Percentiles rank a stretch among this genome's conserved stretches.
phyloP scores from a whole-genome alignment of 83 land plant species.

The Thuja plicata region DNA sequence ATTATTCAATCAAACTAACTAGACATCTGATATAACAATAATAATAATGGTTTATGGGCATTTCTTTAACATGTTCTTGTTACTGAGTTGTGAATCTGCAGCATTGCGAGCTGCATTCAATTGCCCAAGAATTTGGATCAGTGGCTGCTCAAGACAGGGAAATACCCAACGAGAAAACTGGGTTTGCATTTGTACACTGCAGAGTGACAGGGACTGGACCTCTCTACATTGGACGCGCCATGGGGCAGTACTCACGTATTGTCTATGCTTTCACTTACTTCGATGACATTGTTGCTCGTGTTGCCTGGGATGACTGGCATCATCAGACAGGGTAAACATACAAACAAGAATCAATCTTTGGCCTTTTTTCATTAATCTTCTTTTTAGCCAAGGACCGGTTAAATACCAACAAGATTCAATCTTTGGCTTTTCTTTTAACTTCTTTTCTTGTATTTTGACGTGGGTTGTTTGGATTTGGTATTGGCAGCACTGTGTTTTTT shows the following conservation, averaged over 20 bases:
- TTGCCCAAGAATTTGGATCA: slow-evolving; percentile 66
- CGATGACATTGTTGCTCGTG: slow-evolving; percentile 61
- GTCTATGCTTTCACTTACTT: slow-evolving; percentile 67
- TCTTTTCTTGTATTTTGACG: background rate
- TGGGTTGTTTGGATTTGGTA: background rate
- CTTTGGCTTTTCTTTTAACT: background rate
- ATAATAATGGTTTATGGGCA: background rate
- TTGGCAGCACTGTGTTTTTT: slow-evolving; percentile 61
- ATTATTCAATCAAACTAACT: no score
- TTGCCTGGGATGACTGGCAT: slow-evolving; percentile 77
- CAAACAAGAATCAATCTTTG: background rate
- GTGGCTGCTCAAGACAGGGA: slow-evolving; percentile 68
- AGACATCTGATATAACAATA: background rate
- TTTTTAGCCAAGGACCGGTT: slow-evolving; percentile 47
- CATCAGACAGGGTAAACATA: slow-evolving; percentile 39
- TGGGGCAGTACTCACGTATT: slow-evolving; percentile 77
- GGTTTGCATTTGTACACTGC: slow-evolving; percentile 64
- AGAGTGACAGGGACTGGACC: slow-evolving; percentile 65
- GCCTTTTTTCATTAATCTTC: background rate
- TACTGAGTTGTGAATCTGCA: slow-evolving; percentile 14
- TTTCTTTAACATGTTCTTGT: background rate
- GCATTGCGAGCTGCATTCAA: slow-evolving; percentile 74
- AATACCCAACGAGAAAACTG: slow-evolving; percentile 47
- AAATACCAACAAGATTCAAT: background rate
- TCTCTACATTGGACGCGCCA: slow-evolving; percentile 73